Conservation (phyloP, 1,284 basidiomycete genomes). For the Trichosporon sp. region DNA sequence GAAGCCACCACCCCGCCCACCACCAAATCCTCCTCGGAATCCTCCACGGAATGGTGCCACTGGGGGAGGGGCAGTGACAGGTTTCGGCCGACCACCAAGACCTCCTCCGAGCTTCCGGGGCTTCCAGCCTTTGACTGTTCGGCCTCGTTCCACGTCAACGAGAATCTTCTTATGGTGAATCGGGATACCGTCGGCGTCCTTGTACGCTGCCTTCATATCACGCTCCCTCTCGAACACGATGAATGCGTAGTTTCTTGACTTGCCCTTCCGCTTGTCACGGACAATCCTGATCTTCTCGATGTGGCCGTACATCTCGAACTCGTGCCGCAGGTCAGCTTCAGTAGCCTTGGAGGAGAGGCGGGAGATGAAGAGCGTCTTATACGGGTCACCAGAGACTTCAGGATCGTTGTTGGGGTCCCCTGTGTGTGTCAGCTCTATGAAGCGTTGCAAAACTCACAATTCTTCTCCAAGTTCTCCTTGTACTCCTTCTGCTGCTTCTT, state of each 20-base stretch:
- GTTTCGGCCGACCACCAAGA: slow-evolving; percentile 88
- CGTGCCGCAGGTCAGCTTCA: slow-evolving; percentile 82
- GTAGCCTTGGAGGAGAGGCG: slow-evolving; percentile 83
- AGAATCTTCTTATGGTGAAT: slow-evolving; percentile 92
- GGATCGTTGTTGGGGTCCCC: slow-evolving; percentile 59
- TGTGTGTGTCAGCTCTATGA: background rate
- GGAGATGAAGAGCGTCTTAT: slow-evolving; percentile 96
- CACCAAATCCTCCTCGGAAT: slow-evolving; percentile 23
- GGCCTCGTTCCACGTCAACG: slow-evolving; percentile 95
- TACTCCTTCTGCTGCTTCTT: slow-evolving; percentile 72
- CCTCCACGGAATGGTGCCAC: slow-evolving; percentile 25
- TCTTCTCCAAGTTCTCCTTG: slow-evolving; percentile 73
- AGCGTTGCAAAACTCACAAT: slow-evolving; percentile 57
- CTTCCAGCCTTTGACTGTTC: slow-evolving; percentile 98
- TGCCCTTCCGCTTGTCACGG: slow-evolving; percentile 70
- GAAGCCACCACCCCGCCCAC: slow-evolving; percentile 29
- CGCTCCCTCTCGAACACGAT: slow-evolving; percentile 95
- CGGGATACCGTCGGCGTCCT: slow-evolving; percentile 95
- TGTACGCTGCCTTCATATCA: slow-evolving; percentile 99
- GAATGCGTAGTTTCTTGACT: slow-evolving; percentile 90
- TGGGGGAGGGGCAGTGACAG: slow-evolving; percentile 47
- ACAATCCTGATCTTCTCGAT: slow-evolving; percentile 90
- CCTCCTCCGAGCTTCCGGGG: slow-evolving; percentile 91
- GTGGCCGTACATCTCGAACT: slow-evolving; percentile 91
- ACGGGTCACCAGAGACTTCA: slow-evolving; percentile 95